A percentile compares a stretch with the other conserved stretches of the same genome.
These are phyloP conservation scores for Chrysopogon serrulatus DNA, from an alignment of 176 grass and related monocot species.

Conservation along the genomic window DNA sequence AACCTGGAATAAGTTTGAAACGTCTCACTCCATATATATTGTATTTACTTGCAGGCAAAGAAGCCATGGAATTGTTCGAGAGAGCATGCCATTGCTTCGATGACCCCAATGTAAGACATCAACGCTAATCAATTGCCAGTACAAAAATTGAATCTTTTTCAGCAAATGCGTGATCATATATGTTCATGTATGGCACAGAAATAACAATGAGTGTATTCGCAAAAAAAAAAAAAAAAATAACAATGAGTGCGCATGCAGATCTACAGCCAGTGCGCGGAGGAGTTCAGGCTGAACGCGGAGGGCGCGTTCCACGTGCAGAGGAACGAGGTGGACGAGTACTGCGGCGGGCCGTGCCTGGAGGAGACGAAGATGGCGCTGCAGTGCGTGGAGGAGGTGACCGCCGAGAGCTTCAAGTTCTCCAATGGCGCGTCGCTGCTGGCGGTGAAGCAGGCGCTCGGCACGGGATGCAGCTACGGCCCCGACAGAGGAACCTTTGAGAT, in stretches of 20 bases:
- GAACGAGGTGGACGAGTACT: slow-evolving; percentile 51
- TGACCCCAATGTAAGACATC: slow-evolving; percentile 37
- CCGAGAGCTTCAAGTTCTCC: slow-evolving; percentile 54
- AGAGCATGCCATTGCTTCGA: slow-evolving; percentile 47
- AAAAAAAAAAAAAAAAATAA: no score
- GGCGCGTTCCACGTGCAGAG: slow-evolving; percentile 48
- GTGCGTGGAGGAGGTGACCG: slow-evolving; percentile 50
- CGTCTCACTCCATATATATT: background rate
- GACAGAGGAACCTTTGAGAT: slow-evolving; percentile 43
- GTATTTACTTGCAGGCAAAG: slow-evolving; percentile 19
- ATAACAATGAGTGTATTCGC: background rate
- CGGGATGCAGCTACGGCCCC: slow-evolving; percentile 44
- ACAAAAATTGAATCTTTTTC: background rate
- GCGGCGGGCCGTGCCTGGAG: slow-evolving; percentile 46
- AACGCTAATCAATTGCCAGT: background rate
- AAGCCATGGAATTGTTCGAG: slow-evolving; percentile 14
- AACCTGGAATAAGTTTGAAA: background rate
- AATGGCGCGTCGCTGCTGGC: slow-evolving; percentile 52
- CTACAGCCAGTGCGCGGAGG: slow-evolving; percentile 40
- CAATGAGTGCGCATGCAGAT: slow-evolving; percentile 9
- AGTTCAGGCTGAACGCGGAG: slow-evolving; percentile 31
- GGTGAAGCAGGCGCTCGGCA: slow-evolving; percentile 32
- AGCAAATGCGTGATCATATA: no score
- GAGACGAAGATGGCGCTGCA: slow-evolving; percentile 62
- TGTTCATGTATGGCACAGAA: background rate